These are phyloP conservation scores for Gastrolobium bilobum DNA, from an alignment of 306 rosid genomes.

Conservation along the genomic window DNA sequence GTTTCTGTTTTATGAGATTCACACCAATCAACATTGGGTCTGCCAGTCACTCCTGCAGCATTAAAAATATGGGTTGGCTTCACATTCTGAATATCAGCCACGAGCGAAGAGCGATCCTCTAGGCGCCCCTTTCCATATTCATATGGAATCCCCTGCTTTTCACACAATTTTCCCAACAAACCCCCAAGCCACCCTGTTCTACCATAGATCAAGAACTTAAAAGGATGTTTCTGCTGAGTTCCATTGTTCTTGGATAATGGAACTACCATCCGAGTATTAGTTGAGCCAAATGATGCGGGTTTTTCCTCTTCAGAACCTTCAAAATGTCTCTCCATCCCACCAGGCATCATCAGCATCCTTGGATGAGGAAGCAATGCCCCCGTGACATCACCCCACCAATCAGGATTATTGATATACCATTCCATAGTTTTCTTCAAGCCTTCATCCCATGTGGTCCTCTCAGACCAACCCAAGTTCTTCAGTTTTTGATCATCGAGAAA, in stretches of 20 bases:
- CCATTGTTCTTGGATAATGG: conserved; percentile 62
- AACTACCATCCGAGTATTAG: conserved; percentile 72
- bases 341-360: conserved; percentile 91
- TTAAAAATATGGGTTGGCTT: conserved; percentile 89
- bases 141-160: conserved; percentile 77
- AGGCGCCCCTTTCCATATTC: conserved; percentile 88
- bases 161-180: conserved; percentile 74
- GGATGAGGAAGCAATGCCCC: conserved; percentile 96
- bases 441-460: conserved; percentile 82
- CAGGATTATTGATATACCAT: conserved; percentile 79
- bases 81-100: conserved; percentile 71
- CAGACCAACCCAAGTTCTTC: conserved; percentile 78
- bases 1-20: conserved; percentile 86
- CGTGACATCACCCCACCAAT: conserved; percentile 92
- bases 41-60: conserved; percentile 91
- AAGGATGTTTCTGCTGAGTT: conserved; percentile 62
- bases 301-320: conserved; percentile 71
- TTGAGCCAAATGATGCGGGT: conserved; percentile 53
- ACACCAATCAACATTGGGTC: conserved; percentile 92
- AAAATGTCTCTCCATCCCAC: conserved; percentile 71
- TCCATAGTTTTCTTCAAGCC: conserved; percentile 87
- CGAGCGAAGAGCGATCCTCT: conserved; percentile 71
- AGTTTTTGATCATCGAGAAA: conserved; percentile 81
- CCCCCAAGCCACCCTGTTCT: conserved; percentile 91
- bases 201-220: conserved; percentile 83